Evolutionary conservation across 208 protist species (phyloP), one percentile per base, ranked within the genome.

Genomic region (Porcisia hertigi): DNA sequence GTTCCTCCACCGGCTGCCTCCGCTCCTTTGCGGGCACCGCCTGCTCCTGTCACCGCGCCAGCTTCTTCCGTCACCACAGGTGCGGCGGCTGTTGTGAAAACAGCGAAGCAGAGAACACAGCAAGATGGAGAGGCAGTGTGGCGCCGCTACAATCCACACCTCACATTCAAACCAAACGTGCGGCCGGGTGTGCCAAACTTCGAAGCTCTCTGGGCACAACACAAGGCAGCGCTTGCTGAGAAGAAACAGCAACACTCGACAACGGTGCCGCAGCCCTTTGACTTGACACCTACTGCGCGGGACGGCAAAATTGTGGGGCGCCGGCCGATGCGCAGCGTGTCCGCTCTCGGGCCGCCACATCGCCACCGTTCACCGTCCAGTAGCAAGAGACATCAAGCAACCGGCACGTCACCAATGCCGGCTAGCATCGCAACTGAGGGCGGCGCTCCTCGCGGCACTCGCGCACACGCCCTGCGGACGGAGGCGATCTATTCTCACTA

Each of bases 131-230:
- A 82, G 57, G 71, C 52, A 20, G 16, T 59, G 41, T 64, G 58
- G 73, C 69, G 60, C 30, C 79, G 73, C 45, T 83, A 79, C 80
- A 92, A 92, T 60, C 80, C 73, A 4, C 85, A 92, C 69, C 86
- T 91, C 8, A 93, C 88, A 49, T 97, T 97, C 76, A 84, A 87
- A 67, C 93, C 93, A 12, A 84, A 89, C 43, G 81, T 97, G 41
- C 83, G 82, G 39, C 85, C 84, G 20, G 91, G 90, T 30, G 90
- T 97, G 57, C 93, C 93, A 3, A 78, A 96, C 80, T 97, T 96
- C 70, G 78, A 90, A 39, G 66, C 60, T 30, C 67, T 97, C 54
- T 95, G 91, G 90, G 89, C 85, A 9, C 78, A 86, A 57, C 80
- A 95, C n/a, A 76, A 76, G 25, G 65, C 85, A 54, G 65, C 74